Evolutionary conservation across 495 filamentous ascomycete genomes (phyloP).

Genomic region (Neurospora discreta): DNA sequence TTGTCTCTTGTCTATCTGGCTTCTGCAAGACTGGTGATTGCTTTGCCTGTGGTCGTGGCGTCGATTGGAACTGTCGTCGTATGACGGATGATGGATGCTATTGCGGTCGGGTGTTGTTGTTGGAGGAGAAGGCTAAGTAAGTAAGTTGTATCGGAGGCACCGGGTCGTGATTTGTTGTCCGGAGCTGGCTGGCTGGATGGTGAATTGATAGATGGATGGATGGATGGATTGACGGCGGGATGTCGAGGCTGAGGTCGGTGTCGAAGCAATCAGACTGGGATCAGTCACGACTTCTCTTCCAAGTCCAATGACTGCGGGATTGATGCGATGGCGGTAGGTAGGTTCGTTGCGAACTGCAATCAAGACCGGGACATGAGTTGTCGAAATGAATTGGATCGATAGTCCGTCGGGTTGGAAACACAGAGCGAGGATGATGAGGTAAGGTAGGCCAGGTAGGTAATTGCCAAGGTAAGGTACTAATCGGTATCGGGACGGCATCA

Average conservation of each 20-base stretch:
- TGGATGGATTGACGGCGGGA: background rate
- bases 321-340: background rate
- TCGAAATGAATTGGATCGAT: background rate
- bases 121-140: background rate
- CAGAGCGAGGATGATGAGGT: background rate
- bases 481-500: background rate
- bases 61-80: background rate
- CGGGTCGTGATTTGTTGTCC: background rate
- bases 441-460: background rate
- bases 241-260: background rate
- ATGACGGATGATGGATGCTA: background rate
- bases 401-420: background rate
- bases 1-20: background rate
- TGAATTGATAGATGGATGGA: too few species aligned
- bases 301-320: background rate
- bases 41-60: constrained; percentile 1
- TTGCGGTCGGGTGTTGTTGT: background rate
- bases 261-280: background rate
- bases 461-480: background rate
- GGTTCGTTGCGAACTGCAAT: background rate
- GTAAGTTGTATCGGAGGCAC: background rate
- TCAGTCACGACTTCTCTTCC: background rate
- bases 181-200: background rate
- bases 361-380: background rate
- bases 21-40: background rate